A percentile compares a stretch with the other conserved stretches of the same genome.
phyloP scores from a whole-genome alignment of 768 basidiomycete species.

The Lepiota subincarnata region DNA sequence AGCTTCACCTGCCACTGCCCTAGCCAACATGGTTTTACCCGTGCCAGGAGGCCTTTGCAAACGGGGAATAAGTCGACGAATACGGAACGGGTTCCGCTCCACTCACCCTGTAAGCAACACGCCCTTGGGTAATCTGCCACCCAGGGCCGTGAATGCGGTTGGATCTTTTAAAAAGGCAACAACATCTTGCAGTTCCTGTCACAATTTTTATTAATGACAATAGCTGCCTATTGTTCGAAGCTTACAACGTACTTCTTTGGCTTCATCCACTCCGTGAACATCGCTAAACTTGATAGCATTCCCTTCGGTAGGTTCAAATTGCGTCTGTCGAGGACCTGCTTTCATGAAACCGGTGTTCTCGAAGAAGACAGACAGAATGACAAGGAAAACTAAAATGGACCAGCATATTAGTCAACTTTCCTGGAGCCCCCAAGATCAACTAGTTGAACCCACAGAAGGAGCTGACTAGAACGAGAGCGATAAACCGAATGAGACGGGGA shows the following conservation, averaged over 20 bases:
- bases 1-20: slow-evolving; percentile 96
- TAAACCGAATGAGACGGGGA: slow-evolving; percentile 58
- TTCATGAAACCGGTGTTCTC: slow-evolving; percentile 94
- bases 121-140: slow-evolving; percentile 93
- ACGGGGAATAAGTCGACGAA: slow-evolving; percentile 8
- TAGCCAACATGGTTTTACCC: slow-evolving; percentile 96
- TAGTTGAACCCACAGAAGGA: slow-evolving; percentile 61
- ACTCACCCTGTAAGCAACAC: slow-evolving; percentile 77
- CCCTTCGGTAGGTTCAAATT: slow-evolving; percentile 80
- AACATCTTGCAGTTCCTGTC: slow-evolving; percentile 86
- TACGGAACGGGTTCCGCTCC: slow-evolving; percentile 1
- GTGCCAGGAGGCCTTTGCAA: slow-evolving; percentile 72
- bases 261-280: slow-evolving; percentile 97
- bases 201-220: slow-evolving; percentile 1
- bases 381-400: slow-evolving; percentile 59
- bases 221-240: not conserved
- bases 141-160: slow-evolving; percentile 80
- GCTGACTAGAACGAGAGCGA: slow-evolving; percentile 49
- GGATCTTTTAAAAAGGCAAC: slow-evolving; percentile 96
- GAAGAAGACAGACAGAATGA: slow-evolving; percentile 82
- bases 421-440: not conserved
- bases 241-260: slow-evolving; percentile 64
- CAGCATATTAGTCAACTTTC: not conserved
- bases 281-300: slow-evolving; percentile 89
- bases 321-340: slow-evolving; percentile 71